A percentile compares a stretch with the other conserved stretches of the same genome.
These are phyloP conservation scores for peach (Prunus persica) DNA, from an alignment of 306 rosid species.

Conservation along the genomic window Prunus_persica_NCBIv2 NC_034012.1:5926501-5927000, in stretches of 20 bases:
- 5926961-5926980: not conserved
- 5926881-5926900: not conserved
- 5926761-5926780: constrained; percentile 36
- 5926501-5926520: too few species aligned
- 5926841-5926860: constrained; percentile 17
- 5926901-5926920: not conserved
- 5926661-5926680: constrained; percentile 46
- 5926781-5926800: constrained; percentile 43
- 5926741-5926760: constrained; percentile 25
- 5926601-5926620: constrained; percentile 48
- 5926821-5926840: constrained; percentile 26
- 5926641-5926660: constrained; percentile 44
- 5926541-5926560: too few species aligned
- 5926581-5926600: not conserved
- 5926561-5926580: not conserved
- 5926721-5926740: constrained; percentile 39
- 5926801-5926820: constrained; percentile 37
- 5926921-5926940: not conserved
- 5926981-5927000: not conserved
- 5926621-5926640: constrained; percentile 52
- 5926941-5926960: constrained; percentile 4
- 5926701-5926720: constrained; percentile 27
- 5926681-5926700: constrained; percentile 37
- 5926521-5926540: too few species aligned
- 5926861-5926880: too few species aligned